Evolutionary conservation across 2,329 filamentous ascomycete species (phyloP).

Genomic region (Daldinia sp.): DNA sequence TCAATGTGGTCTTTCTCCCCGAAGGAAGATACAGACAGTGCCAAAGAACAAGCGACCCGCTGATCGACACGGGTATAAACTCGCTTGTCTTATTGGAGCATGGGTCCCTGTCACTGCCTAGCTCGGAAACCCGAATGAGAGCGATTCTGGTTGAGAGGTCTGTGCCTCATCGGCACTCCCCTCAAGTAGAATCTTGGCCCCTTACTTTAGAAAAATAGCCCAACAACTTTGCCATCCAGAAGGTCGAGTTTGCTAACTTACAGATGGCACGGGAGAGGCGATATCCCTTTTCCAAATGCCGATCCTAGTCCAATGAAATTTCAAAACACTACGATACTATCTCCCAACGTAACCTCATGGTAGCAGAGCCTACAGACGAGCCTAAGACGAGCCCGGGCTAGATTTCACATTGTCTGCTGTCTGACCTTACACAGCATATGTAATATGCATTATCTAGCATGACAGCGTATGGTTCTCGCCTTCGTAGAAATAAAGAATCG

Average conservation of each 20-base stretch:
- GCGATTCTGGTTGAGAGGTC: slow-evolving; percentile 8
- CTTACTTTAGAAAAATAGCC: slow-evolving; percentile 16
- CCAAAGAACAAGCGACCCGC: slow-evolving; percentile 22
- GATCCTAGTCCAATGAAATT: slow-evolving; percentile 11
- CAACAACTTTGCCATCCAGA: slow-evolving; percentile 3
- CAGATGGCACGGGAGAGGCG: neutral
- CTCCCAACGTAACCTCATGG: slow-evolving; percentile 23
- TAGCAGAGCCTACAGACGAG: slow-evolving; percentile 14
- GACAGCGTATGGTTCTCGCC: slow-evolving; percentile 26
- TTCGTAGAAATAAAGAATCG: slow-evolving; percentile 1
- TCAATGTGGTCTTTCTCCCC: slow-evolving; percentile 22
- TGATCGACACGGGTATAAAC: slow-evolving; percentile 27
- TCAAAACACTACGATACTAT: slow-evolving; percentile 12
- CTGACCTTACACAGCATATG: slow-evolving; percentile 33
- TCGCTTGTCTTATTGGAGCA: slow-evolving; percentile 29
- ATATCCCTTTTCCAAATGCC: slow-evolving; percentile 20
- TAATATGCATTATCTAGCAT: slow-evolving; percentile 30
- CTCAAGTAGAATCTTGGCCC: slow-evolving; percentile 2
- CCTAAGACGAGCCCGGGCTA: slow-evolving; percentile 27
- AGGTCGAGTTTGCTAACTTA: slow-evolving; percentile 2
- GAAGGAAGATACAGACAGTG: slow-evolving; percentile 14
- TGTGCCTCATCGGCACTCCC: neutral
- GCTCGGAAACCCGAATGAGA: slow-evolving; percentile 32
- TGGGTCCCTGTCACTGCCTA: slow-evolving; percentile 24
- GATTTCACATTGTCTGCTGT: slow-evolving; percentile 18